Evolutionary conservation across 495 filamentous ascomycete species (phyloP), one percentile per base, ranked within the genome.

Genomic region (Penicillium manginii): DNA sequence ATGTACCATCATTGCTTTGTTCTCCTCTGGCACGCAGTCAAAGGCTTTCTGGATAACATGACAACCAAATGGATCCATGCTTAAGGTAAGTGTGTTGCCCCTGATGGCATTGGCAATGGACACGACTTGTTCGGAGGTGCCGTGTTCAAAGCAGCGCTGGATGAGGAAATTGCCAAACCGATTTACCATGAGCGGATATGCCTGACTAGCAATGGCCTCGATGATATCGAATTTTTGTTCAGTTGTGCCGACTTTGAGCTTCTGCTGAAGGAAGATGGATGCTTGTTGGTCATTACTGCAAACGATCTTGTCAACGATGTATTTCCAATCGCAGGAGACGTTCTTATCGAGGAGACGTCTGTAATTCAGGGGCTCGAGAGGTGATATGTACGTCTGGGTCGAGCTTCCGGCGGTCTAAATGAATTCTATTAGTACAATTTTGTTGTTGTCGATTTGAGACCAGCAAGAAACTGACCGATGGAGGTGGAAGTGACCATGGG

Each of bases 221-320:
- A 98, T 91, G 52, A 98, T 97, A 52, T 96, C 92, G 65, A 89
- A 96, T 70, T 97, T 98, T 74, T 98, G 96, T 68, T 98, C 93
- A 0, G 87, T 81, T 11, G 94, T 97, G 53, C 91, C 92, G 55
- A 97, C 90, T 77, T 98, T 98, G 57, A 98, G 90, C 79, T 98
- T 98, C 74, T 98, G 96, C 72, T 98, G 94, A 23, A 98, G 77
- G 73, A 98, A 98, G 61, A 98, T 98, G 1, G 96, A 98, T 15
- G 94, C 96, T 74, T 98, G 94, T 69, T 98, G 94, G 66, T 98
- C 94, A 69, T 98, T 98, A 76, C 91, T 96, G 86, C 92, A 96
- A 52, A 98, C 92, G 69, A 98, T 98, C 80, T 98, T 98, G 75
- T 98, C 96, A 37, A 98, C 93, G 62, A 98, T 98, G 67, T 97